Evolutionary conservation across 2,329 filamentous ascomycete genomes (phyloP).

Genomic region (Pyrenophora graminea): DNA sequence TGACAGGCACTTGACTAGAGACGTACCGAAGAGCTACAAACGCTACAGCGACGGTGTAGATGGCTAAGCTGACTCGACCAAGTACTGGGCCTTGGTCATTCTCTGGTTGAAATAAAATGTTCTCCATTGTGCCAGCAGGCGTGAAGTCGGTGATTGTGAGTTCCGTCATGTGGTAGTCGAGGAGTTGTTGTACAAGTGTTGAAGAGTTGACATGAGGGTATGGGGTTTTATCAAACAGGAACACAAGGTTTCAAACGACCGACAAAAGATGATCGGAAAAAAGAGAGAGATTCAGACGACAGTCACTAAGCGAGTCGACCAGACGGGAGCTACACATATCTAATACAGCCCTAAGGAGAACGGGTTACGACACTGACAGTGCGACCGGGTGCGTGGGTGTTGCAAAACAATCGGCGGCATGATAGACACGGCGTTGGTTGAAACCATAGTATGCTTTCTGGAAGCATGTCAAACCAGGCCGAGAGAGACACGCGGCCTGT

Average conservation of each 20-base stretch:
- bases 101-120: conserved; percentile 20
- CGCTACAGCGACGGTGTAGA: conserved; percentile 26
- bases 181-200: conserved; percentile 4
- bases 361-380: conserved; percentile 9
- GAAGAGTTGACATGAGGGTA: conserved; percentile 17
- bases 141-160: too few species aligned
- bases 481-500: conserved; percentile 4
- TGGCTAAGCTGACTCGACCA: conserved; percentile 29
- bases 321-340: conserved; percentile 8
- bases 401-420: conserved; percentile 8
- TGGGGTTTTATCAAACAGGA: neutral
- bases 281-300: conserved; percentile 1
- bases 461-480: conserved; percentile 8
- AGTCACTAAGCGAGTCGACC: neutral
- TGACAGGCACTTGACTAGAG: neutral
- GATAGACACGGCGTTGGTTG: conserved; percentile 12
- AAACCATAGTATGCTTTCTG: conserved; percentile 9
- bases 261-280: conserved; percentile 3
- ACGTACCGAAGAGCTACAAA: conserved; percentile 29
- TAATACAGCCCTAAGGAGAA: conserved; percentile 10
- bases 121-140: conserved; percentile 20
- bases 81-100: conserved; percentile 27
- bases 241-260: conserved; percentile 1
- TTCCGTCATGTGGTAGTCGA: too few species aligned
- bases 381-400: conserved; percentile 7